Conservation (phyloP, 1,284 basidiomycete genomes). For the Chiua sp. region DNA sequence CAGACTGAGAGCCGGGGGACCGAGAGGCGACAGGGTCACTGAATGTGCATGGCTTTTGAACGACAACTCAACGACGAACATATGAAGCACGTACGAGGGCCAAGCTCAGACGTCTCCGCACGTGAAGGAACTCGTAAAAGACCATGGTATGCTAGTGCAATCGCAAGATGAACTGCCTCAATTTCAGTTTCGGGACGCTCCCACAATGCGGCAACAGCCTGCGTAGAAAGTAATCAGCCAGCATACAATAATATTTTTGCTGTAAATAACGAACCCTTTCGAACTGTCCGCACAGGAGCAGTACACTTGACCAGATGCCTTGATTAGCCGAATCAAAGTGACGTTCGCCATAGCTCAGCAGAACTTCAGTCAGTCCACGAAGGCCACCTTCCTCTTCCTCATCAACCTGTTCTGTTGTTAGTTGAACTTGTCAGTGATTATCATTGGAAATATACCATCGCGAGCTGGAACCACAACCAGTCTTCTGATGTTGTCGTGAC, state of each 20-base stretch:
- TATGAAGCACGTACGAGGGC: slow-evolving; percentile 62
- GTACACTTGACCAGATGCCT: slow-evolving; percentile 89
- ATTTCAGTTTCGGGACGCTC: slow-evolving; percentile 88
- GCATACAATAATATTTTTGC: neutral
- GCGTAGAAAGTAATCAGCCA: slow-evolving; percentile 1
- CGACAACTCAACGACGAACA: neutral
- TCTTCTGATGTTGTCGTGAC: slow-evolving; percentile 95
- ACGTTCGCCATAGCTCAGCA: slow-evolving; percentile 88
- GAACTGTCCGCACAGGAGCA: slow-evolving; percentile 94
- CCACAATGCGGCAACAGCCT: slow-evolving; percentile 85
- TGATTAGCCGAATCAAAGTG: slow-evolving; percentile 83
- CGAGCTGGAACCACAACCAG: slow-evolving; percentile 98
- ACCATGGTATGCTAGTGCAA: slow-evolving; percentile 94
- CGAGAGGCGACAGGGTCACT: slow-evolving; percentile 70
- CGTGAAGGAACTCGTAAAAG: slow-evolving; percentile 83
- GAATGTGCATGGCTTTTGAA: neutral
- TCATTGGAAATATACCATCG: slow-evolving; percentile 58
- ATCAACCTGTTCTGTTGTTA: slow-evolving; percentile 54
- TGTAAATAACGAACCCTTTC: slow-evolving; percentile 68
- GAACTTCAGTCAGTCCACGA: slow-evolving; percentile 78
- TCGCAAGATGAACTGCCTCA: slow-evolving; percentile 94
- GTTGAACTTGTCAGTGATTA: neutral
- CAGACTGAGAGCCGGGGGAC: slow-evolving; percentile 79
- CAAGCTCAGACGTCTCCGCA: slow-evolving; percentile 83
- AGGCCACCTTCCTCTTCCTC: slow-evolving; percentile 84